Percentiles rank a stretch among this genome's conserved stretches.
Conservation (phyloP, 306 rosid species). For the Castanea crenata region DNA sequence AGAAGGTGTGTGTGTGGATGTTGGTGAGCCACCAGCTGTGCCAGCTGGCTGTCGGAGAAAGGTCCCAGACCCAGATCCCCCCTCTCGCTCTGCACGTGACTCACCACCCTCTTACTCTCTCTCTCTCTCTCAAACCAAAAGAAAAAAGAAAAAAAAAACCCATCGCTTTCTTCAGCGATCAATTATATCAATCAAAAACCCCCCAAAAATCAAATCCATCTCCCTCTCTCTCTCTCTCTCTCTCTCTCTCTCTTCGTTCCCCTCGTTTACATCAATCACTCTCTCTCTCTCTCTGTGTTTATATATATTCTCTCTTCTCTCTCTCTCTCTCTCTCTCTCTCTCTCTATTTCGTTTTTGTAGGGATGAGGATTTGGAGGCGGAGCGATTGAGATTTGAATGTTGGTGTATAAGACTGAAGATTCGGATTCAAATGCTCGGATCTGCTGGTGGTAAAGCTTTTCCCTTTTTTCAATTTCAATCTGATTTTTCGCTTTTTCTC, state of each 20-base stretch:
- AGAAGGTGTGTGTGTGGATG: conserved; percentile 95
- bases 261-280: conserved; percentile 32
- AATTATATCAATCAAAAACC: conserved; percentile 40
- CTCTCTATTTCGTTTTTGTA: conserved; percentile 8
- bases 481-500: not conserved
- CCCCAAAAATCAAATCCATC: conserved; percentile 49
- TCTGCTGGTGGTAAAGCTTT: conserved; percentile 67
- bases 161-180: conserved; percentile 49
- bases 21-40: conserved; percentile 88
- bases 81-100: conserved; percentile 79
- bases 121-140: conserved; percentile 15
- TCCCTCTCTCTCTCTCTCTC: conserved; percentile 31
- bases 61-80: conserved; percentile 58
- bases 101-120: conserved; percentile 30
- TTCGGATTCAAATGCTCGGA: conserved; percentile 56
- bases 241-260: conserved; percentile 17
- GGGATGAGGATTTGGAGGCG: conserved; percentile 25
- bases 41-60: conserved; percentile 99
- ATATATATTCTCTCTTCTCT: conserved; percentile 3
- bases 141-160: conserved; percentile 21
- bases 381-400: conserved; percentile 53
- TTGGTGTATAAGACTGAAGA: conserved; percentile 21
- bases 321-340: conserved; percentile 16
- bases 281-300: conserved; percentile 3
- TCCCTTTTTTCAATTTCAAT: conserved; percentile 8